Evolutionary conservation across 805 yeast genomes (phyloP), one percentile per base, ranked within the genome.

Genomic region (Kuraishia piskuri): DNA sequence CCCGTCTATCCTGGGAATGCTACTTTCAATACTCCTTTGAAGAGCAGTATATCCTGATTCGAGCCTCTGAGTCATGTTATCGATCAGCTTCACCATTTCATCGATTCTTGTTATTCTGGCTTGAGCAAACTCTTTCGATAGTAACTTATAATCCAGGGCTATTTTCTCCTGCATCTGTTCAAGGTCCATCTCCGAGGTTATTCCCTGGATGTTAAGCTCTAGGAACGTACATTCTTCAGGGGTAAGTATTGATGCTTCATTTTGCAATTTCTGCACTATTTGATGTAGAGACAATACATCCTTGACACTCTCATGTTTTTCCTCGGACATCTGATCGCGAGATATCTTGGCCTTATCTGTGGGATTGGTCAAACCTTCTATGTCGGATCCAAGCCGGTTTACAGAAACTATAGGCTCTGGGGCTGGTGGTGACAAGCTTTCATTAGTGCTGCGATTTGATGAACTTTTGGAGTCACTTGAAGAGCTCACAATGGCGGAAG

Each of bases 101-200:
- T 69, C 72, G 1, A 69, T 63, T 45, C 72, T 60, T 1, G 61
- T 26, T 2, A 68, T 50, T 48, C 73, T 57, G 2, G 71, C 59
- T 17, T 54, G 52, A 12, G 66, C 58, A 49, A 71, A 69, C 20
- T 62, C 61, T 26, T 56, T 58, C 1, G 72, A 59, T 2, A 72
- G 54, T 2, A 57, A 55, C 44, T 62, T 63, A 58, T 70, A 72
- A 52, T 69, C 70, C 4, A 56, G 48, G 1, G 68, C 64, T 2
- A 72, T 56, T 48, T 56, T 56, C 26, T 56, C 58, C 49, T 65
- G 67, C 10, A 63, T 31, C 5, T 22, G 3, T 20, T 60, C 63
- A 3, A 64, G 58, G 14, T 54, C 56, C 7, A 37, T 45, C 9
- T 25, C 20, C 20, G 24, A n/a, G 6, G 22, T 31, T 5, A 23